phyloP scores from a whole-genome alignment of 306 rosid species.

The Datisca glomerata region DNA sequence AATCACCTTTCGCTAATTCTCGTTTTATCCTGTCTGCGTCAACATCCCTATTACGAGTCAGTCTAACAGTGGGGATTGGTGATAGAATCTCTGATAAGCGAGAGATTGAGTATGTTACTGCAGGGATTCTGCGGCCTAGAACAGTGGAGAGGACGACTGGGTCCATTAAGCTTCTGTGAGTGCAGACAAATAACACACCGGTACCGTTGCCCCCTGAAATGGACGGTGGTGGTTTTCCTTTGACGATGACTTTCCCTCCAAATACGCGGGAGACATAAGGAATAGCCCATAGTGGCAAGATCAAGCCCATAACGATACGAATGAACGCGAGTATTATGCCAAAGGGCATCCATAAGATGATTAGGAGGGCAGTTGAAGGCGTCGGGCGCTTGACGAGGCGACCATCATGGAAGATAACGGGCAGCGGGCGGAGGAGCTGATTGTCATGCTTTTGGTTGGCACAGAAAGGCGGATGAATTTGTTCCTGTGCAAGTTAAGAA shows the following conservation, averaged over 20 bases:
- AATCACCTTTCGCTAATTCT: slow-evolving; percentile 48
- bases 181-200: slow-evolving; percentile 92
- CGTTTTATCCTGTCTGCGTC: slow-evolving; percentile 61
- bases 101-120: slow-evolving; percentile 83
- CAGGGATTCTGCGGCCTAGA: slow-evolving; percentile 58
- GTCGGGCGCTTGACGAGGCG: slow-evolving; percentile 89
- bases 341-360: slow-evolving; percentile 88
- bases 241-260: slow-evolving; percentile 53
- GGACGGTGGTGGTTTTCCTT: slow-evolving; percentile 58
- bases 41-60: slow-evolving; percentile 48
- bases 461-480: slow-evolving; percentile 33
- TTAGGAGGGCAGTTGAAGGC: slow-evolving; percentile 46
- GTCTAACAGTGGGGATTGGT: slow-evolving; percentile 72
- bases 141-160: slow-evolving; percentile 71
- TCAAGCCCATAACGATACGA: slow-evolving; percentile 32
- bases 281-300: slow-evolving; percentile 48
- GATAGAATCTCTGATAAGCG: slow-evolving; percentile 66
- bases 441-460: slow-evolving; percentile 12
- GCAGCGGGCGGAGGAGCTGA: slow-evolving; percentile 43
- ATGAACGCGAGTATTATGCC: slow-evolving; percentile 54
- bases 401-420: slow-evolving; percentile 95
- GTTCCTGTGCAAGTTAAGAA: too few species aligned
- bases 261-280: slow-evolving; percentile 34
- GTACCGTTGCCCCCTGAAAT: slow-evolving; percentile 8
- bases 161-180: slow-evolving; percentile 88